Conservation (phyloP, 164 flowering plant genomes). For the Aristolochia fimbriata region DNA sequence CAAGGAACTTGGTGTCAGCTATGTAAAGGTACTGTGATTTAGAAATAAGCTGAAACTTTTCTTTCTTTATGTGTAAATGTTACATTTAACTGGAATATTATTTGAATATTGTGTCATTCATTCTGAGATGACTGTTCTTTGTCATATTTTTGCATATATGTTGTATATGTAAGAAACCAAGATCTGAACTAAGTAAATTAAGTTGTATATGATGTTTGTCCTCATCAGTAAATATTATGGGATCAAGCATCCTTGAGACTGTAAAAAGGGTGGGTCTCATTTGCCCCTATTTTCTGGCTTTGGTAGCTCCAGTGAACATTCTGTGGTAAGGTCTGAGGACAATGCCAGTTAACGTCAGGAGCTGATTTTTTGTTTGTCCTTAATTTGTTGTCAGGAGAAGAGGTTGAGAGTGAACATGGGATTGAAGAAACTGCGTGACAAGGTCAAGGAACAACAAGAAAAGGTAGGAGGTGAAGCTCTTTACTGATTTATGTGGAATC, state of each 20-base stretch:
- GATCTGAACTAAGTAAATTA: too few relatives aligned
- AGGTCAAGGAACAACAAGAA: constrained; percentile 94
- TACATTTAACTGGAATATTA: background rate
- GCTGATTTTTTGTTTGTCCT: too few relatives aligned
- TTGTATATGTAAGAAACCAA: background rate
- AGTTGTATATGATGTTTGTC: too few relatives aligned
- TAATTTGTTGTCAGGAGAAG: constrained; percentile 57
- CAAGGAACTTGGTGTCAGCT: constrained; percentile 91
- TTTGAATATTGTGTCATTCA: background rate
- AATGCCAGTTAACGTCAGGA: too few relatives aligned
- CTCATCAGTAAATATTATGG: too few relatives aligned
- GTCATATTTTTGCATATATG: background rate
- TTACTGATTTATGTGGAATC: background rate
- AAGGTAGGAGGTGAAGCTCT: constrained; percentile 31
- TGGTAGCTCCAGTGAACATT: too few relatives aligned
- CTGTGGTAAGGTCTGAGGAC: too few relatives aligned
- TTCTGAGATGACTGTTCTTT: background rate
- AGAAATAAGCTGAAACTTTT: background rate
- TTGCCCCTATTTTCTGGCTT: too few relatives aligned
- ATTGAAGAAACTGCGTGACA: constrained; percentile 67
- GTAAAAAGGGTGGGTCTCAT: too few relatives aligned
- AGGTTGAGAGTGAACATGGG: constrained; percentile 88
- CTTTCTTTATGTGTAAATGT: background rate
- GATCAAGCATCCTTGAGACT: too few relatives aligned
- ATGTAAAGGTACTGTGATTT: constrained; percentile 56